Base-by-base conservation (phyloP, 495 filamentous ascomycete species). In the Pseudomonodictys pantanalensis region DNA sequence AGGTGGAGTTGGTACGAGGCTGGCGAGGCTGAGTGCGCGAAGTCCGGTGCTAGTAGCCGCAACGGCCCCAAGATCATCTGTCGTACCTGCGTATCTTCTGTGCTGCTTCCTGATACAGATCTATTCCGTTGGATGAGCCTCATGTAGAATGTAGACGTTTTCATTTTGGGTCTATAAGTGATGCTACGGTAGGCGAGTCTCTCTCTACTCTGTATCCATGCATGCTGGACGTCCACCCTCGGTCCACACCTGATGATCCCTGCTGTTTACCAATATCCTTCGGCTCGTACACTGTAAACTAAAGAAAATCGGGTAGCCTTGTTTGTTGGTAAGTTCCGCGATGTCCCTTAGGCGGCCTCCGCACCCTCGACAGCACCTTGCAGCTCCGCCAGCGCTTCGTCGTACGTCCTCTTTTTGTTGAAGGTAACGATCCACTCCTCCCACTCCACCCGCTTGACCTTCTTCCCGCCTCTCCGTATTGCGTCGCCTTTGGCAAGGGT, bases 401-500 rank as follows among this genome's bases (percentile, higher is more conserved):
- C 30, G 42, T 69, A 69, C 39, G 55, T 50, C 49, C 24, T 52
- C 58, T 43, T 58, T 51, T 25, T 52, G 30, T 64, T 32, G 29
- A 41, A 54, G 7, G 44, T 60, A 8, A 69, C 49, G 20, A 28
- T 38, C 12, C 51, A 28, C 18, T 48, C 25, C 15, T 59, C 38
- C 26, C 52, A 38, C 18, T 52, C 33, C 25, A 60, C 33, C 28
- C 65, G 52, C 28, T 46, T 18, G 8, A 68, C 60, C 35, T 61
- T 68, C 38, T 54, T 60, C 4, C n/a, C 39, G 15, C 64, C 50
- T 22, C 57, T 54, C 56, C 44, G 56, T 18, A 64, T 33, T 2
- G 26, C 39, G n/a, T 30, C 29, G 17, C 54, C 75, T 52, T 69
- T 75, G 0, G 79, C 86, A 58, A 97, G 84, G 58, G 88, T 84